These are phyloP conservation scores for Grigorovia yakushimaensis DNA, from an alignment of 805 yeast genomes.

Conservation along the genomic window DNA sequence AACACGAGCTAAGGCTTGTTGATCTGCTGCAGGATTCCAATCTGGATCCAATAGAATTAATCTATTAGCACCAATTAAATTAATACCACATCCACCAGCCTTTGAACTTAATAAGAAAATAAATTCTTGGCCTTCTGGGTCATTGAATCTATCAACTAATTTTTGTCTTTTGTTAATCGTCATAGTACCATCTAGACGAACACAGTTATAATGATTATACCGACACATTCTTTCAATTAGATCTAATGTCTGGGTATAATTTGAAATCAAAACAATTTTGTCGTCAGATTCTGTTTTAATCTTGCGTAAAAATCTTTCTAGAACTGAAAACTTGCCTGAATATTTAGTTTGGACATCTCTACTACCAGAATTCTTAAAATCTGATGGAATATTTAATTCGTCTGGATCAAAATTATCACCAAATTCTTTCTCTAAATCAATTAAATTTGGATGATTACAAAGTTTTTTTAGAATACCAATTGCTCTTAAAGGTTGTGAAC, in stretches of 20 bases:
- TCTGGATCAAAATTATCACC: slow-evolving; percentile 51
- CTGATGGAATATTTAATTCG: slow-evolving; percentile 54
- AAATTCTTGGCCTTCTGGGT: slow-evolving; percentile 79
- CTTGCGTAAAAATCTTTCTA: slow-evolving; percentile 73
- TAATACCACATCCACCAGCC: slow-evolving; percentile 99
- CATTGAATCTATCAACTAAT: slow-evolving; percentile 81
- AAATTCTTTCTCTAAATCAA: slow-evolving; percentile 62
- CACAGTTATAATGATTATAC: slow-evolving; percentile 56
- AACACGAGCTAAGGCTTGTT: slow-evolving; percentile 93
- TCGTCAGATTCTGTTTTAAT: slow-evolving; percentile 79
- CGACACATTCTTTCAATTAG: slow-evolving; percentile 83
- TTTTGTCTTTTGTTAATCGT: slow-evolving; percentile 86
- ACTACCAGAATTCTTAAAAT: slow-evolving; percentile 36
- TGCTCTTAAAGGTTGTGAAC: slow-evolving; percentile 70
- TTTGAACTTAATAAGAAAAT: slow-evolving; percentile 84
- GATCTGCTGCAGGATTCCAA: slow-evolving; percentile 98
- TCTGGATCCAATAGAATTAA: slow-evolving; percentile 81
- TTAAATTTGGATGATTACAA: slow-evolving; percentile 87
- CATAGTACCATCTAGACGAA: slow-evolving; percentile 90
- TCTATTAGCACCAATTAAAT: slow-evolving; percentile 91
- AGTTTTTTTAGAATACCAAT: slow-evolving; percentile 82
- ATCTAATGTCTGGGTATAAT: slow-evolving; percentile 90
- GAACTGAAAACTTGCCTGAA: slow-evolving; percentile 78
- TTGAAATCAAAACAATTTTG: slow-evolving; percentile 88
- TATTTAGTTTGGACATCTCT: slow-evolving; percentile 66